Conservation (phyloP, 225 moss, liverwort and hornwort genomes). For the Marchantia paleacea region DNA sequence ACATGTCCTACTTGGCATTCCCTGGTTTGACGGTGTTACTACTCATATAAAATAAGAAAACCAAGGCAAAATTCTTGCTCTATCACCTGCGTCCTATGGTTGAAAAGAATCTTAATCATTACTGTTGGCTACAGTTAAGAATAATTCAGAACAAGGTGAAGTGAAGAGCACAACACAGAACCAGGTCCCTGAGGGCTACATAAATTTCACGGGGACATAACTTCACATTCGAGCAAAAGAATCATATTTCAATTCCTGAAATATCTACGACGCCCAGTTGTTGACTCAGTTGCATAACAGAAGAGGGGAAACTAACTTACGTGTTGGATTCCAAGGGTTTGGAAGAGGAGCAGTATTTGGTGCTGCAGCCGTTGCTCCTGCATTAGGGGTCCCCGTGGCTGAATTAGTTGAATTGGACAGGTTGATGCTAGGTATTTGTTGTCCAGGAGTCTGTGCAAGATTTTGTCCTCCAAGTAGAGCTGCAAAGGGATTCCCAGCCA, state of each 20-base stretch:
- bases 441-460: slow-evolving; percentile 54
- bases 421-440: slow-evolving; percentile 46
- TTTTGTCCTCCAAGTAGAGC: slow-evolving; percentile 72
- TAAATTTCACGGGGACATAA: no score
- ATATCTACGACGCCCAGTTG: background rate
- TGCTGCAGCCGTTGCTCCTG: slow-evolving; percentile 59
- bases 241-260: background rate
- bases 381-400: slow-evolving; percentile 29
- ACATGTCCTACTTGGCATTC: no score
- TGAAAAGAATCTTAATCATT: no score
- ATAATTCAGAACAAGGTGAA: no score
- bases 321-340: slow-evolving; percentile 90
- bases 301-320: slow-evolving; percentile 41
- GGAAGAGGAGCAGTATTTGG: slow-evolving; percentile 98
- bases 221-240: no score
- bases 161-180: no score
- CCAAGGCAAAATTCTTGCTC: no score
- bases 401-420: slow-evolving; percentile 46
- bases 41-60: no score
- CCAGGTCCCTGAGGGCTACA: no score
- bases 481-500: slow-evolving; percentile 88
- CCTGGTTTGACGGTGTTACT: no score
- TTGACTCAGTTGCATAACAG: background rate
- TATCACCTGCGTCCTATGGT: no score
- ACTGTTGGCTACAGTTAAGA: no score